These are phyloP conservation scores for Mucor ambiguus DNA, from an alignment of 371 early-diverging fungal genomes.

Conservation along the genomic window DNA sequence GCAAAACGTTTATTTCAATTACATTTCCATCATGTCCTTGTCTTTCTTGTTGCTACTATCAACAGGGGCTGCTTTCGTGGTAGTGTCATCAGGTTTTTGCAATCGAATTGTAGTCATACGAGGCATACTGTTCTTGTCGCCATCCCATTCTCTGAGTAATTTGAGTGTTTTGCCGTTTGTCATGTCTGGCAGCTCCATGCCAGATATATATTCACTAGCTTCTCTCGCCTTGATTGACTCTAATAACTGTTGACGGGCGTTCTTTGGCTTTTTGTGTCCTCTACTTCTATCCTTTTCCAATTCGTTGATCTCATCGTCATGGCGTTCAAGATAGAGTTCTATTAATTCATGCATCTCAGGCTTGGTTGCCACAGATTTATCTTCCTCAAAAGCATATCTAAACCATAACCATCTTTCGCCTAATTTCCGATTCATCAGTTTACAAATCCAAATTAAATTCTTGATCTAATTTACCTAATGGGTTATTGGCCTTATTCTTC, in stretches of 20 bases:
- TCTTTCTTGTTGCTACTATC: background rate
- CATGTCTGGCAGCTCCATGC: conserved; percentile 63
- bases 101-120: conserved; percentile 36
- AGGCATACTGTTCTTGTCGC: conserved; percentile 56
- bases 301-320: conserved; percentile 57
- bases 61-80: background rate
- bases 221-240: conserved; percentile 49
- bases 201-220: conserved; percentile 56
- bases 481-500: conserved; percentile 30
- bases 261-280: conserved; percentile 53
- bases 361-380: conserved; percentile 38
- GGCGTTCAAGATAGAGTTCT: conserved; percentile 48
- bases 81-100: conserved; percentile 5
- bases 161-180: conserved; percentile 57
- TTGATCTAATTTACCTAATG: conserved; percentile 33
- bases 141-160: conserved; percentile 61
- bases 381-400: conserved; percentile 59
- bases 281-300: conserved; percentile 49
- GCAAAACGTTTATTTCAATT: background rate
- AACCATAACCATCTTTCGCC: conserved; percentile 68
- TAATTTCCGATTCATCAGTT: background rate
- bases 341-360: conserved; percentile 56
- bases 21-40: conserved; percentile 14
- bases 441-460: background rate
- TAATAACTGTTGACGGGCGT: conserved; percentile 52